A percentile compares a stretch with the other conserved stretches of the same genome.
phyloP scores from a whole-genome alignment of 352 stramenopile species.

The Globisporangium abappressorium region DNA sequence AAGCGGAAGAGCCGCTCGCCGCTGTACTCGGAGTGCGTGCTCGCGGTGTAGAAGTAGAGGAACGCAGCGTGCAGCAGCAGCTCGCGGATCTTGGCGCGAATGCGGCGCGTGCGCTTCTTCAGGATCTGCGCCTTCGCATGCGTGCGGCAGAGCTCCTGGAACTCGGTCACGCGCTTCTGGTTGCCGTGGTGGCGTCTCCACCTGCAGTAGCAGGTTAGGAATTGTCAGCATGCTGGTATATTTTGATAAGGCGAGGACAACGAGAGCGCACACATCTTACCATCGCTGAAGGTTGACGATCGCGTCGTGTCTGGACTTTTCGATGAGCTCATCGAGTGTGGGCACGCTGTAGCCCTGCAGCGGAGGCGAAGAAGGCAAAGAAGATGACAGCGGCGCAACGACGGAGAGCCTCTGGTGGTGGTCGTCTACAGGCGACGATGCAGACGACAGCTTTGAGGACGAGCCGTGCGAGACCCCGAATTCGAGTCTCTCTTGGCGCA shows the following conservation, averaged over 20 bases:
- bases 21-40: constrained; percentile 23
- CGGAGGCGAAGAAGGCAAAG: neutral
- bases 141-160: constrained; percentile 28
- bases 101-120: constrained; percentile 28
- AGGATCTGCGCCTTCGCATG: constrained; percentile 31
- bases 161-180: constrained; percentile 29
- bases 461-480: neutral
- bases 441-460: neutral
- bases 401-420: neutral
- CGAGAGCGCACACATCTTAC: neutral
- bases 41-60: constrained; percentile 38
- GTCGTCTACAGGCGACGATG: neutral
- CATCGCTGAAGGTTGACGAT: constrained; percentile 42
- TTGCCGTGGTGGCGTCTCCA: constrained; percentile 32
- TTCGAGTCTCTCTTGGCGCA: constrained; percentile 1
- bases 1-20: constrained; percentile 40
- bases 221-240: neutral
- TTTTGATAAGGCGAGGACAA: neutral
- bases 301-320: constrained; percentile 36
- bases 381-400: neutral
- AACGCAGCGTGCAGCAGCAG: constrained; percentile 48
- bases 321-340: constrained; percentile 35
- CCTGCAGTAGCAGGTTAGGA: constrained; percentile 15
- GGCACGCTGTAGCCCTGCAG: constrained; percentile 9
- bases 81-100: constrained; percentile 45